Conservation (phyloP, 495 filamentous ascomycete genomes). For the Barbatosphaeria neglecta region DNA sequence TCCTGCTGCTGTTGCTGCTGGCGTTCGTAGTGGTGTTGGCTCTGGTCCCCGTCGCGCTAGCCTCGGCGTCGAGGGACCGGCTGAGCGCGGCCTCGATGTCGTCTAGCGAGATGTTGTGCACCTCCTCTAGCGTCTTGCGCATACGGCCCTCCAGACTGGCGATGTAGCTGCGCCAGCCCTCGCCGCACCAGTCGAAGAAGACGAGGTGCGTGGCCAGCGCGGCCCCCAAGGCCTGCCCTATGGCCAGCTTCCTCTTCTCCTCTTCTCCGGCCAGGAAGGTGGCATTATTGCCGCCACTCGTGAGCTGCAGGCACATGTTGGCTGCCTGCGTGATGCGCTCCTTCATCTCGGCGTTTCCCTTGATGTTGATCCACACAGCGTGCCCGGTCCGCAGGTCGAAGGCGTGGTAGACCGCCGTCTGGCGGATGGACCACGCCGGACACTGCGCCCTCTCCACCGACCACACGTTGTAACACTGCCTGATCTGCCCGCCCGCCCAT, state of each 20-base stretch:
- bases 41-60: no score
- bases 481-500: slow-evolving; percentile 24
- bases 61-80: not conserved
- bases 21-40: no score
- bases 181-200: slow-evolving; percentile 30
- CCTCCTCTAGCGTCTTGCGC: slow-evolving; percentile 4
- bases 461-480: slow-evolving; percentile 29
- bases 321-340: slow-evolving; percentile 15
- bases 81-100: not conserved
- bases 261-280: no score
- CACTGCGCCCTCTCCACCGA: slow-evolving; percentile 22
- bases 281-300: slow-evolving; percentile 2
- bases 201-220: slow-evolving; percentile 24
- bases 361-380: slow-evolving; percentile 29
- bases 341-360: slow-evolving; percentile 24
- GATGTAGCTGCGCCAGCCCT: slow-evolving; percentile 36
- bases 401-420: slow-evolving; percentile 27
- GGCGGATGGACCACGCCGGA: slow-evolving; percentile 28
- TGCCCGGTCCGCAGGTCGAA: slow-evolving; percentile 26
- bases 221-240: slow-evolving; percentile 14
- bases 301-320: not conserved
- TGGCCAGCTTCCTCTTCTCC: no score
- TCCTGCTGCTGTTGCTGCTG: no score
- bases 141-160: slow-evolving; percentile 22
- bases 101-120: slow-evolving; percentile 1